phyloP scores from a whole-genome alignment of 139 green algal species.

The Marvania coccoides region DNA sequence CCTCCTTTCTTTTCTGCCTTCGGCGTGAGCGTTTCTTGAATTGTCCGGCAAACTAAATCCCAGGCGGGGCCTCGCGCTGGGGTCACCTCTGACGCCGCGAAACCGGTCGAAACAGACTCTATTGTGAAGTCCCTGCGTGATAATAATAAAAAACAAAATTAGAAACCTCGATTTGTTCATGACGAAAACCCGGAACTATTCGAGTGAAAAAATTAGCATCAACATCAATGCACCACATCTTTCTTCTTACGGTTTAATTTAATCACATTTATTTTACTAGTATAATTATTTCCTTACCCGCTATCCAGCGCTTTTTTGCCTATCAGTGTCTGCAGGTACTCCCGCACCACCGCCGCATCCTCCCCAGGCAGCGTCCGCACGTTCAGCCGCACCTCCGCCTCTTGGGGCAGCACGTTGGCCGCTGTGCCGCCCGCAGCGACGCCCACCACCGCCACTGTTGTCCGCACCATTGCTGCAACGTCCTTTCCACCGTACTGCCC shows the following conservation, averaged over 20 bases:
- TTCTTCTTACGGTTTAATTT: too few relatives aligned
- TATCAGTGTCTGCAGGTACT: slow-evolving; percentile 14
- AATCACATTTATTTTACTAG: too few relatives aligned
- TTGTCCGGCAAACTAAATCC: slow-evolving; percentile 21
- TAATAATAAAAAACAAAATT: too few relatives aligned
- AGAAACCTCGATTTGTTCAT: too few relatives aligned
- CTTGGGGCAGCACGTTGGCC: slow-evolving; percentile 54
- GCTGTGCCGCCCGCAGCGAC: slow-evolving; percentile 28
- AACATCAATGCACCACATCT: too few relatives aligned
- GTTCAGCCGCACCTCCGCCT: slow-evolving; percentile 42
- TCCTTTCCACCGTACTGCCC: not conserved
- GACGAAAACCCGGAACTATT: too few relatives aligned
- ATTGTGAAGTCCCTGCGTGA: too few relatives aligned
- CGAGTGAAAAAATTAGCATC: too few relatives aligned
- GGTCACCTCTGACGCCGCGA: slow-evolving; percentile 25
- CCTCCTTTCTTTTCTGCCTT: slow-evolving; percentile 3
- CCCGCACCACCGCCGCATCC: not conserved
- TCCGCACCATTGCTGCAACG: slow-evolving; percentile 29
- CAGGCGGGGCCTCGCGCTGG: slow-evolving; percentile 25
- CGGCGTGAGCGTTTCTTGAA: slow-evolving; percentile 34
- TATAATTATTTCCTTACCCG: not conserved
- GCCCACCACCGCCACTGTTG: slow-evolving; percentile 28
- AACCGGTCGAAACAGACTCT: too few relatives aligned
- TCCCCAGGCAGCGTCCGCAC: slow-evolving; percentile 47
- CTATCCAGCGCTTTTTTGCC: not conserved